Evolutionary conservation across 2,329 filamentous ascomycete genomes (phyloP), one percentile per base, ranked within the genome.

Genomic region (Sporothrix brasiliensis): DNA sequence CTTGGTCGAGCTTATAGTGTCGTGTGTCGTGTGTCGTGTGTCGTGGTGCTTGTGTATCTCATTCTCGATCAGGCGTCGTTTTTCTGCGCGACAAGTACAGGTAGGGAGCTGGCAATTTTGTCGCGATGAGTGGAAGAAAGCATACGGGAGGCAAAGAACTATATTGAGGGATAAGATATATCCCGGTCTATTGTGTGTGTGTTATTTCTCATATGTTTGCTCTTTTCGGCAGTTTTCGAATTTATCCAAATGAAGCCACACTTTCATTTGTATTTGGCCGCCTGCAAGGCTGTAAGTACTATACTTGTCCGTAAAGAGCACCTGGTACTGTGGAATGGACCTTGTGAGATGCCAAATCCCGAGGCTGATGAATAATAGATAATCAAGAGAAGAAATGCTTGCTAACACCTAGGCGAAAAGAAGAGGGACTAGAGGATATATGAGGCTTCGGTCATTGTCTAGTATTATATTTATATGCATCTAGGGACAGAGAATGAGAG

Each of bases 201-300:
- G 66, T 58, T 58, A 58, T 56, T n/a, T 53, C 50, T 21, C 14
- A 11, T 21, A 11, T 63, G 5, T 24, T 44, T 39, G 24, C n/a
- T 24, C 14, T 27, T 63, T 63, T 47, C 66, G 66, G 50, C 66
- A 56, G 9, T 63, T 54, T 49, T 52, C 14, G 27, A 34, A 13
- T 52, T 66, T 50, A 47, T 30, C 61, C 67, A 63, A 44, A 63
- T 47, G 58, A 63, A 27, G 39, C 21, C 39, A n/a, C 21, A 6
- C 21, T n/a, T 61, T 61, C 21, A 47, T 24, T 61, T 39, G 44
- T 9, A 54, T 24, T 27, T 30, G 10, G n/a, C 21, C 27, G 11
- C 50, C 27, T n/a, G 56, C 4, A 34, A 19, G 9, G 30, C 19
- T 13, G 27, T 16, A n/a, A 27, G 30, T n/a, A 16, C 9, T 14